Base-by-base conservation (phyloP, 345 rosid species). In the Populus davidiana region DNA sequence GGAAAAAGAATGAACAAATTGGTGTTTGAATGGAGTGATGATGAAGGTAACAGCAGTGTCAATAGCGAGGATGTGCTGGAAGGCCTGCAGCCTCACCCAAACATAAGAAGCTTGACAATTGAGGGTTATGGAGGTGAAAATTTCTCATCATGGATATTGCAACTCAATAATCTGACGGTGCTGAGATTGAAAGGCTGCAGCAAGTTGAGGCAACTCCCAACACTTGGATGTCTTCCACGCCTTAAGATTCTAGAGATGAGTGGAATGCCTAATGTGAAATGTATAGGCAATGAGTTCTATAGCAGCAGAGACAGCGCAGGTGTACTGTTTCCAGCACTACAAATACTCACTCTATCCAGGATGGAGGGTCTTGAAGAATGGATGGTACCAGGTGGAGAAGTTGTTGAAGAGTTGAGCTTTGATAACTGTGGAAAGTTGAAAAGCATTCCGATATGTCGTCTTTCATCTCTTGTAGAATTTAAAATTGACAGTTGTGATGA, bases 281-380 rank as follows among this genome's bases (percentile, higher is more conserved):
- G 31, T 56, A 33, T 75, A 52, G 66, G 36, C 2, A 49, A 31
- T 33, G 72, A 75, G 12, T 75, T 75, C 8, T 75, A 75, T 36
- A 18, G 52, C 20, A 62, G 71, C 41, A 25, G 6, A 17, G 59
- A 25, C 47, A 43, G 13, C 0, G 47, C 14, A 29, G n/a, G 41
- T 44, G 10, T 21, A 43, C 21, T 29, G 4, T 74, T 80, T 65
- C 78, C 82, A 62, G 36, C 78, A 16, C 50, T 80, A 65, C 75
- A 50, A 69, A 6, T 9, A 31, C 61, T 80, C 10, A 4, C 35
- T 11, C 21, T 47, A 11, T 14, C 39, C 2, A 20, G 16, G 7
- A 80, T 80, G 82, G 23, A 20, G 4, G 9, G 47, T 1, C 78
- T 80, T 16, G 73, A 50, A 11, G 68, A 56, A 56, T 79, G 81